Evolutionary conservation across 1,284 basidiomycete species (phyloP), one percentile per base, ranked within the genome.

Genomic region (Boletus sp.): DNA sequence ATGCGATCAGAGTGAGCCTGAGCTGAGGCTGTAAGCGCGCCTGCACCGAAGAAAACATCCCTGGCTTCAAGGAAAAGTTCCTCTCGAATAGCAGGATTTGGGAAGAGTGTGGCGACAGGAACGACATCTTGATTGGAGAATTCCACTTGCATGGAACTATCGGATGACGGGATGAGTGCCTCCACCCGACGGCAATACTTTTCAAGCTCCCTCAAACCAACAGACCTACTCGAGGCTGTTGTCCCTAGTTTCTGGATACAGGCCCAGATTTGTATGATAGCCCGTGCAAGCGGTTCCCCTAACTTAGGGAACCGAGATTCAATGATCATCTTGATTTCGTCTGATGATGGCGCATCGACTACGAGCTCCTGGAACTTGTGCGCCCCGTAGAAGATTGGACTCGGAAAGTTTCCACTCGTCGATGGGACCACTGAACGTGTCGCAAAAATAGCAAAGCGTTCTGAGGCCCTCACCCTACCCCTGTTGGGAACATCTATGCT

Each of bases 31-130:
- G 83, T 87, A 41, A 81, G 76, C 35, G 78, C 70, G 47, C 86
- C 85, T 29, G 83, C 80, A 24, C 93, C 94, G 61, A 98, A 91
- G 76, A 99, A 98, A 29, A 97, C 85, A 72, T 99, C 97, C 29
- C 89, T 83, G 0, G 92, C 93, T 70, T 97, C 93, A 45, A 96
- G 79, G 66, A 91, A 95, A 27, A 97, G 86, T 57, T 96, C 92
- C 70, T 99, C 96, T 56, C 96, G 88, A 12, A 95, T 71, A 0
- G 84, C 76, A 5, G 89, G 85, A 70, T 95, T 93, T n/a, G 86
- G 78, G 65, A 93, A 86, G 12, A 71, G 22, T 81, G 74, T 24
- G 24, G 52, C 20, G 6, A 70, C 44, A 1, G 67, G 55, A 11
- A 64, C 56, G 13, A 68, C 61, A 1, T 72, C 65, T n/a, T 63